Percentiles rank a stretch among this genome's conserved stretches.
Conservation (phyloP, 2,329 filamentous ascomycete species). For the Microthyrium microscopicum region DNA sequence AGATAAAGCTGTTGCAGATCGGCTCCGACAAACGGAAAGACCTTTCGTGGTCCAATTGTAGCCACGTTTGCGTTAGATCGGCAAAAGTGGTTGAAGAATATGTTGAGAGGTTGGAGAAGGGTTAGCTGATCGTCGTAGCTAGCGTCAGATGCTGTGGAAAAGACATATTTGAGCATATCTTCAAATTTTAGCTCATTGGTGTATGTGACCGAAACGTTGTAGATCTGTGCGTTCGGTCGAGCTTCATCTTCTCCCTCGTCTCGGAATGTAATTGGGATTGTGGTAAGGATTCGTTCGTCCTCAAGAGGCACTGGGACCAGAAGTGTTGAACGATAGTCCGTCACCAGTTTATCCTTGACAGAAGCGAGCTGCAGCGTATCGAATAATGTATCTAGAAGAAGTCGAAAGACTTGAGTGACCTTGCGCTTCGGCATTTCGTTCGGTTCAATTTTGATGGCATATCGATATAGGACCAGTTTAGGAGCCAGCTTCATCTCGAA, state of each 20-base stretch:
- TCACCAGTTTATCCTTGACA: constrained; percentile 12
- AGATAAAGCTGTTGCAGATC: constrained; percentile 17
- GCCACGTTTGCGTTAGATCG: constrained; percentile 25
- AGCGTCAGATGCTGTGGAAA: constrained; percentile 18
- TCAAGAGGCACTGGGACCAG: not conserved
- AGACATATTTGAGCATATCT: constrained; percentile 29
- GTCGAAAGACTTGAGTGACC: not conserved
- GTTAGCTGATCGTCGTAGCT: constrained; percentile 30
- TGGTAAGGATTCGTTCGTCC: not conserved
- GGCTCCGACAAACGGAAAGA: constrained; percentile 26
- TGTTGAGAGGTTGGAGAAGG: constrained; percentile 40
- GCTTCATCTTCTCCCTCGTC: constrained; percentile 4
- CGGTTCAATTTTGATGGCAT: constrained; percentile 10
- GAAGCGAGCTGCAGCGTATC: constrained; percentile 13
- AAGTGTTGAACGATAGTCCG: constrained; percentile 1
- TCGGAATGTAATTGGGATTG: constrained; percentile 12
- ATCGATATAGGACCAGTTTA: constrained; percentile 13
- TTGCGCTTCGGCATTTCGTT: constrained; percentile 3
- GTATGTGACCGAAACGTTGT: not conserved
- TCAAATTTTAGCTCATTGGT: constrained; percentile 4
- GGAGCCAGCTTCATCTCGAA: constrained; percentile 14
- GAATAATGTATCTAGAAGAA: constrained; percentile 5
- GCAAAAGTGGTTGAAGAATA: constrained; percentile 34
- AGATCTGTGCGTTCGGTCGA: not conserved
- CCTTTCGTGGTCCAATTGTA: constrained; percentile 19